A percentile compares a stretch with the other conserved stretches of the same genome.
These are phyloP conservation scores for Rhizopogon roseolus DNA, from an alignment of 768 basidiomycete species.

Conservation along the genomic window DNA sequence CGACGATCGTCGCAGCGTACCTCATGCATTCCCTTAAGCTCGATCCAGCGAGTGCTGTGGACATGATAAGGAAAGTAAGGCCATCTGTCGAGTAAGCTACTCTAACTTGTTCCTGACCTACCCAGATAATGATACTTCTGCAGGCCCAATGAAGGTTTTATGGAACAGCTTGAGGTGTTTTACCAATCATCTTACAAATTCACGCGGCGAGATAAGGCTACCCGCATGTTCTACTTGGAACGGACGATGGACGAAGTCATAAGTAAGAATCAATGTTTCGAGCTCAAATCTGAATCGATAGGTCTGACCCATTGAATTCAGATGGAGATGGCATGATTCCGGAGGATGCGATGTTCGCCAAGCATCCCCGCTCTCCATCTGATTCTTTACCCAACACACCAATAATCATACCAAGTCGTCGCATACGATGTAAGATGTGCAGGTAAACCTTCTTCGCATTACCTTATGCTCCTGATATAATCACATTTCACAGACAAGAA, in stretches of 20 bases:
- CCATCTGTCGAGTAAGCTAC: slow-evolving; percentile 64
- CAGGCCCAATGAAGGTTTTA: slow-evolving; percentile 86
- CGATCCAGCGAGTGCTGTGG: slow-evolving; percentile 58
- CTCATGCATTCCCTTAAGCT: slow-evolving; percentile 71
- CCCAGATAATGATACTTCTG: neutral
- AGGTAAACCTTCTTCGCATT: slow-evolving; percentile 38
- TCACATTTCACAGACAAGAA: slow-evolving; percentile 50
- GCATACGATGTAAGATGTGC: slow-evolving; percentile 92
- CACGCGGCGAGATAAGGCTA: slow-evolving; percentile 59
- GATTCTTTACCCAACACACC: slow-evolving; percentile 61
- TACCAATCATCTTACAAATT: slow-evolving; percentile 68
- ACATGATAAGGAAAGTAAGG: slow-evolving; percentile 60
- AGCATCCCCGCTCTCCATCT: slow-evolving; percentile 60
- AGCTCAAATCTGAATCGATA: neutral
- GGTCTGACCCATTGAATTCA: slow-evolving; percentile 23
- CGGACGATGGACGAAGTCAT: slow-evolving; percentile 68
- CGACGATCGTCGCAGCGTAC: slow-evolving; percentile 83
- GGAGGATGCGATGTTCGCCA: slow-evolving; percentile 72
- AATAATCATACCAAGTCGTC: slow-evolving; percentile 43
- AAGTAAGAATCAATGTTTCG: slow-evolving; percentile 45
- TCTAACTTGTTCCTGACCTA: neutral
- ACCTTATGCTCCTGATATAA: neutral
- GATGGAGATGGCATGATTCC: slow-evolving; percentile 71
- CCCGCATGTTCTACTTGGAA: slow-evolving; percentile 82
- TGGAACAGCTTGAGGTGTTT: slow-evolving; percentile 77